Conservation (phyloP, 805 yeast genomes). For the Brettanomyces bruxellensis region DNA sequence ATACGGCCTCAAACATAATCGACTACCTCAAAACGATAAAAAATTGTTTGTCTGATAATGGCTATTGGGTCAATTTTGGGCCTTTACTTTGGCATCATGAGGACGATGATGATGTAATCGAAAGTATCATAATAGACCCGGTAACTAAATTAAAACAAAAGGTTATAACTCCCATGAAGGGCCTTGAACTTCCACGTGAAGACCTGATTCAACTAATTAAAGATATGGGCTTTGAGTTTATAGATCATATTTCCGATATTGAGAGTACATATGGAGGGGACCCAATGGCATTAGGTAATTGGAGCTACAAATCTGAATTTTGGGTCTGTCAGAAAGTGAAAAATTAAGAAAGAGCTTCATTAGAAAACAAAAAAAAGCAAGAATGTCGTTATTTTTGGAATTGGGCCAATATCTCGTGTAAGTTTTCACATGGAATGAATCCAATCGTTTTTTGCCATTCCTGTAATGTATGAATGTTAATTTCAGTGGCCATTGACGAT, state of each 20-base stretch:
- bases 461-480: slow-evolving; percentile 7
- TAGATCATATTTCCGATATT: slow-evolving; percentile 33
- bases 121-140: slow-evolving; percentile 13
- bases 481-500: slow-evolving; percentile 1
- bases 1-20: slow-evolving; percentile 50
- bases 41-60: slow-evolving; percentile 35
- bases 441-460: slow-evolving; percentile 17
- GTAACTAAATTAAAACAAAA: slow-evolving; percentile 12
- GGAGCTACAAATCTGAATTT: slow-evolving; percentile 53
- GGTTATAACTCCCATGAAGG: slow-evolving; percentile 32
- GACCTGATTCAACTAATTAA: slow-evolving; percentile 41
- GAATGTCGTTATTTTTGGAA: background rate
- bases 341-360: background rate
- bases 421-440: slow-evolving; percentile 5
- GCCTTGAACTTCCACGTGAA: slow-evolving; percentile 50
- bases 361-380: too few species aligned
- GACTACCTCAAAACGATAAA: slow-evolving; percentile 45
- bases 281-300: slow-evolving; percentile 39
- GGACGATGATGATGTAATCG: slow-evolving; percentile 29
- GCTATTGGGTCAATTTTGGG: slow-evolving; percentile 58
- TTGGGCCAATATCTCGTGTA: slow-evolving; percentile 1
- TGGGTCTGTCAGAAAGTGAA: slow-evolving; percentile 47
- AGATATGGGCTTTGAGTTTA: slow-evolving; percentile 42
- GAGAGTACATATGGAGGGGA: slow-evolving; percentile 48
- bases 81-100: slow-evolving; percentile 70